Base-by-base conservation (phyloP, 345 rosid genomes). In the Salix viminalis region DNA sequence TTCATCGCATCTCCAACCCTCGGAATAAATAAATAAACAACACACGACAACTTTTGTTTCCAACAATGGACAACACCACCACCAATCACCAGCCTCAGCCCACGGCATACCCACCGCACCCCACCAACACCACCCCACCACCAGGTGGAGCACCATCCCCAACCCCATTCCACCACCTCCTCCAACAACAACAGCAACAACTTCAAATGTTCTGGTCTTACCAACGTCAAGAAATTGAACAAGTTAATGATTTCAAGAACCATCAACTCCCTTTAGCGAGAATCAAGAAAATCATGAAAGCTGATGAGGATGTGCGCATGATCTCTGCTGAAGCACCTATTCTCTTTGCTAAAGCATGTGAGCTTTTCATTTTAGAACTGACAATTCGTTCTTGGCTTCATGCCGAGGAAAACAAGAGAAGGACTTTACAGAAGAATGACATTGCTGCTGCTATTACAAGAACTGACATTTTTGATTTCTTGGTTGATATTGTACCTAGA, bases 211-310 rank as follows among this genome's bases (percentile, higher is more conserved):
- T 95, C 81, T 95, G 99, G 99, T 77, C 89, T 0, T 91, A 87
- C 84, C 99, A 95, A 82, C 87, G 97, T 7, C 89, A 93, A 62
- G 99, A 95, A 79, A 91, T 95, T 85, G 97, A 95, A 67, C 97
- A 95, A 73, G 96, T 85, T 14, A 93, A 88, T 79, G 97, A 95
- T 78, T 95, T 95, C 88, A 95, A 93, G 84, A 93, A 95, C 89
- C 99, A 95, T 79, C 99, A 90, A 87, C 90, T 95, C 54, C 99
- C 98, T 19, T 92, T 95, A 39, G 97, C 97, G 11, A 84, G 99
- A 46, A 95, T 93, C 89, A 93, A 93, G 88, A 95, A 93, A 88
- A 95, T 95, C 83, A 95, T 95, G 99, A 95, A 95, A 81, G 98
- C 98, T 32, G 97, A 95, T 75, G 98, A 95, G 79, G 99, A 95